Evolutionary conservation across 495 filamentous ascomycete genomes (phyloP), one percentile per base, ranked within the genome.

Genomic region (Aspergillus bridgeri): DNA sequence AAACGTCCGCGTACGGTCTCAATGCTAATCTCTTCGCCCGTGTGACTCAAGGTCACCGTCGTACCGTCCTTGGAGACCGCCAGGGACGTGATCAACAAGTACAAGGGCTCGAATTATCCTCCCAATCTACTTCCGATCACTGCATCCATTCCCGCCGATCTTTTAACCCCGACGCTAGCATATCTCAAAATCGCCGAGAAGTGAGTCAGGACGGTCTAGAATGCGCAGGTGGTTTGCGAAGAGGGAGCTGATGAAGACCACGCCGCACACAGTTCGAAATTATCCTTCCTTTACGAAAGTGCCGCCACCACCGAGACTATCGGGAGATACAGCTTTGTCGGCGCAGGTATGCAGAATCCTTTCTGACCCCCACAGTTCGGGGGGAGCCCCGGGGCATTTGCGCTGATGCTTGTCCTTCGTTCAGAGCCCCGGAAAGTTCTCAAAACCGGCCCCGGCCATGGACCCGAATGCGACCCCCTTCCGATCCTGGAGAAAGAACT

Each of bases 271-370:
- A 79, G 77, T 23, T 80, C 77, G 51, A 73, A 72, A 49, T 63
- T 79, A 59, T 80, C 77, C 33, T 97, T 98, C 69, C 82, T 98
- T 38, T 95, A 96, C 69, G 94, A 98, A 74, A 96, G 90, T 67
- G 94, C 92, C 6, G 90, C 91, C 21, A 95, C 90, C 15, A 85
- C 86, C 22, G 93, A 96, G 74, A 92, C 85, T 1, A 90, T 98
- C 61, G 93, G 92, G 38, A 79, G 95, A 60, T 96, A 96, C 69
- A 96, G 90, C 72, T 98, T 98, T 71, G 85, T 98, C 45, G 94
- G 95, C 57, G 89, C 90, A 56, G 88, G 90, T 89, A 61, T 47
- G 80, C 56, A 19, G 13, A 18, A 5, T 18, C 45, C 23, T 21
- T 21, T n/a, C n/a, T n/a, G 22, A n/a, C 60, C 13, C 63, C 29